These are phyloP conservation scores for Heritiera fomes DNA, from an alignment of 345 rosid species.

Conservation along the genomic window DNA sequence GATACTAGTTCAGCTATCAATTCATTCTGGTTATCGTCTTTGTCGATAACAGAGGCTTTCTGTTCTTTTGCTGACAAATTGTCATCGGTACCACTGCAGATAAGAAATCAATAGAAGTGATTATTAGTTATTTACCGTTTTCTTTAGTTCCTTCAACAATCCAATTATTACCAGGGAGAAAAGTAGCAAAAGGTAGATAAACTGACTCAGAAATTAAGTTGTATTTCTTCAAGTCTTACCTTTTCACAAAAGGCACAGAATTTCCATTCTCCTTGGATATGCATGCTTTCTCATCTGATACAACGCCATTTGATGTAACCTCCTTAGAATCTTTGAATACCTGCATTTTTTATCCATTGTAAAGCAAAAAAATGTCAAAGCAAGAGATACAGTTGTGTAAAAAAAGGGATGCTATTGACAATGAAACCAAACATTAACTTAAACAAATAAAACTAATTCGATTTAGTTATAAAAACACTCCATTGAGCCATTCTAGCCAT, in stretches of 20 bases:
- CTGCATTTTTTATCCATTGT: conserved; percentile 29
- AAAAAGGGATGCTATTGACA: background rate
- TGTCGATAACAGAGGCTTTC: conserved; percentile 13
- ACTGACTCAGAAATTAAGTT: conserved; percentile 1
- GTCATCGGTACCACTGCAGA: conserved; percentile 21
- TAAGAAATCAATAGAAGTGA: background rate
- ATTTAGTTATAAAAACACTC: background rate
- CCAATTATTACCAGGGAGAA: background rate
- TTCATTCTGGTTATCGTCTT: conserved; percentile 25
- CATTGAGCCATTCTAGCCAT: background rate
- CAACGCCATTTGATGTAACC: conserved; percentile 13
- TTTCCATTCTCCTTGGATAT: conserved; percentile 28
- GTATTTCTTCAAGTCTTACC: conserved; percentile 39
- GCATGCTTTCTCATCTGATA: conserved; percentile 28
- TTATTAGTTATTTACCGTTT: conserved; percentile 10
- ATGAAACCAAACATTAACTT: background rate
- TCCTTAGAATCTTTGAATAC: conserved; percentile 21
- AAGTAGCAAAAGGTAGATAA: background rate
- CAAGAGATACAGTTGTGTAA: background rate
- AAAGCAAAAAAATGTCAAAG: conserved; percentile 10
- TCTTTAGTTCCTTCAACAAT: background rate
- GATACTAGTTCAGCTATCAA: conserved; percentile 43
- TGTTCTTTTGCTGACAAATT: conserved; percentile 24
- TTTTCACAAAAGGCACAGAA: conserved; percentile 18
- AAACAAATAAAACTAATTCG: background rate